Percentiles rank a stretch among this genome's conserved stretches.
Conservation (phyloP, 805 yeast species). For the Saccharomycopsis amapae region DNA sequence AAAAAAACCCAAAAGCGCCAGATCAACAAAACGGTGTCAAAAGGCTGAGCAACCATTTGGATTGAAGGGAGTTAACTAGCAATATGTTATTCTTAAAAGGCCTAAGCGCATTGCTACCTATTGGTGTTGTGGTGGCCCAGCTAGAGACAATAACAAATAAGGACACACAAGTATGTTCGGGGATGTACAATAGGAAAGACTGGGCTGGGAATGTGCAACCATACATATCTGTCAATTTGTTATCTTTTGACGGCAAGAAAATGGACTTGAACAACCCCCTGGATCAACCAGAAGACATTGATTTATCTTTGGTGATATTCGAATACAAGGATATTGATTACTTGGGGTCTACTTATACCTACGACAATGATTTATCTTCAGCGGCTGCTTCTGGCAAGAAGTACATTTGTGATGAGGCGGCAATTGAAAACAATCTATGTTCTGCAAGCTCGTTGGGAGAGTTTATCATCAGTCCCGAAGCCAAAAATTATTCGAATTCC, state of each 20-base stretch:
- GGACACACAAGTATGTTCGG: slow-evolving; percentile 70
- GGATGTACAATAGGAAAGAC: slow-evolving; percentile 80
- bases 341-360: slow-evolving; percentile 43
- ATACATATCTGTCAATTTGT: slow-evolving; percentile 43
- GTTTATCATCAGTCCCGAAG: slow-evolving; percentile 48
- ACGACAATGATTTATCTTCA: slow-evolving; percentile 27
- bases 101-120: not conserved
- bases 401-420: slow-evolving; percentile 70
- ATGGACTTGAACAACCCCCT: slow-evolving; percentile 28
- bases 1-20: too few relatives aligned
- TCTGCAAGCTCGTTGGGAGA: slow-evolving; percentile 44
- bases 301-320: slow-evolving; percentile 65
- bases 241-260: slow-evolving; percentile 23
- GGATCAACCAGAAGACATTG: slow-evolving; percentile 30
- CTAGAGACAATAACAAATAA: slow-evolving; percentile 42
- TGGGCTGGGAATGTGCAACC: slow-evolving; percentile 80
- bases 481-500: slow-evolving; percentile 37
- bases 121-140: slow-evolving; percentile 37
- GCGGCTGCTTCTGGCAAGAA: slow-evolving; percentile 26
- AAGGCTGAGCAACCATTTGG: too few relatives aligned
- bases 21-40: too few relatives aligned
- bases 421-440: slow-evolving; percentile 56
- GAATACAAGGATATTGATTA: slow-evolving; percentile 72
- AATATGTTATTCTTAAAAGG: too few relatives aligned
- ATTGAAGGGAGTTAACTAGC: too few relatives aligned